Conservation (phyloP, 768 basidiomycete genomes). For the Pisolithus orientalis region DNA sequence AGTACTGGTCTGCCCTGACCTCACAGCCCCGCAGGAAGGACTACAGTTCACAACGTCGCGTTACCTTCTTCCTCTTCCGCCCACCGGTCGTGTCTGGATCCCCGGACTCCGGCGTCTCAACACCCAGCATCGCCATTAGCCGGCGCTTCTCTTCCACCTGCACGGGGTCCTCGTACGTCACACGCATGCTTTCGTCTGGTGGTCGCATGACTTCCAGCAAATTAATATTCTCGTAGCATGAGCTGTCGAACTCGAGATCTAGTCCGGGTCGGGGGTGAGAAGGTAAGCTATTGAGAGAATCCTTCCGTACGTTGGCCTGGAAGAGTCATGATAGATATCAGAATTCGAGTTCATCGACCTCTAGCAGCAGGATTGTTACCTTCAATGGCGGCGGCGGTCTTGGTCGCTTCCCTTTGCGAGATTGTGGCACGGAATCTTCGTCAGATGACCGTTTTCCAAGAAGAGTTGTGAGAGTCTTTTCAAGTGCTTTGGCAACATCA, state of each 20-base stretch:
- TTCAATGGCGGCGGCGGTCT: conserved; percentile 32
- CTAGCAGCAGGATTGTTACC: conserved; percentile 18
- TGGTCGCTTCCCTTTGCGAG: conserved; percentile 29
- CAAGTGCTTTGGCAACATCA: conserved; percentile 50
- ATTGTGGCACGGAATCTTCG: conserved; percentile 26
- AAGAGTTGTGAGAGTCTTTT: conserved; percentile 62
- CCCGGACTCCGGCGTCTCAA: conserved; percentile 4
- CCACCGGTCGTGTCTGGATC: conserved; percentile 6
- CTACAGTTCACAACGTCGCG: conserved; percentile 23
- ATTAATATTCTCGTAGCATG: conserved; percentile 27
- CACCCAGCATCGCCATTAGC: conserved; percentile 50
- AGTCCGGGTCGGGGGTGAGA: conserved; percentile 8
- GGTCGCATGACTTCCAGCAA: conserved; percentile 20
- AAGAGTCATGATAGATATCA: not conserved
- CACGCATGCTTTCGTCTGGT: conserved; percentile 44
- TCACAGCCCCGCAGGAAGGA: not conserved
- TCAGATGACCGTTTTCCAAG: conserved; percentile 60
- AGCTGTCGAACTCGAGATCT: conserved; percentile 7
- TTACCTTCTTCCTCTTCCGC: conserved; percentile 13
- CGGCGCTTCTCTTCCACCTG: conserved; percentile 53
- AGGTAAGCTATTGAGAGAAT: conserved; percentile 25
- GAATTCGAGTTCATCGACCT: not conserved
- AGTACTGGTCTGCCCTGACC: not conserved
- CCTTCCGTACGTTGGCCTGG: conserved; percentile 35
- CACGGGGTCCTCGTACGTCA: conserved; percentile 64